Evolutionary conservation across 2,329 filamentous ascomycete genomes (phyloP).

Genomic region (Tolypocladium sp.): DNA sequence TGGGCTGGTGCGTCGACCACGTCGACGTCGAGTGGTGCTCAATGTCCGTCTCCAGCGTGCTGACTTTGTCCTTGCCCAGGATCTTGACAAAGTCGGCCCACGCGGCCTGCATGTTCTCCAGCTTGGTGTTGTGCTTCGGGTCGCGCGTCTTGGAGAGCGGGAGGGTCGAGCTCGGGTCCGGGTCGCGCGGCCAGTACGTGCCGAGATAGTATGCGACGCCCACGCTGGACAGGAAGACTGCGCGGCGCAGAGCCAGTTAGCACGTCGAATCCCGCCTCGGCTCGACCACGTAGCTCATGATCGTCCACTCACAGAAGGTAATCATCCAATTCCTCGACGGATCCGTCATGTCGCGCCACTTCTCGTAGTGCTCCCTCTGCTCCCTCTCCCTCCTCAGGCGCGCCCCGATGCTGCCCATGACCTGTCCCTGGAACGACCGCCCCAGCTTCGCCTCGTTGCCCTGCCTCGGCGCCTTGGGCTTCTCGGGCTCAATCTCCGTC

Average conservation of each 20-base stretch:
- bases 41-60: slow-evolving; percentile 47
- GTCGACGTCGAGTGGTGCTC: slow-evolving; percentile 48
- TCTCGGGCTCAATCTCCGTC: slow-evolving; percentile 26
- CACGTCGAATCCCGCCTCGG: not conserved
- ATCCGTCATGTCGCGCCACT: slow-evolving; percentile 29
- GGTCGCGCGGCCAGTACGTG: slow-evolving; percentile 40
- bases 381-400: slow-evolving; percentile 45
- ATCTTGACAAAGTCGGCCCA: slow-evolving; percentile 61
- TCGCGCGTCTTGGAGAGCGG: slow-evolving; percentile 41
- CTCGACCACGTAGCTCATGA: not conserved
- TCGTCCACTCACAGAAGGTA: slow-evolving; percentile 40
- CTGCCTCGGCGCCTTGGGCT: slow-evolving; percentile 18
- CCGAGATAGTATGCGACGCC: slow-evolving; percentile 50
- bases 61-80: slow-evolving; percentile 56
- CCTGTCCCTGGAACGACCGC: slow-evolving; percentile 46
- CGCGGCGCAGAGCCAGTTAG: slow-evolving; percentile 1
- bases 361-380: slow-evolving; percentile 41
- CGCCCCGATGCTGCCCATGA: slow-evolving; percentile 48
- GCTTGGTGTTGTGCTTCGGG: slow-evolving; percentile 48
- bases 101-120: slow-evolving; percentile 57
- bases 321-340: slow-evolving; percentile 38
- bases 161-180: slow-evolving; percentile 47
- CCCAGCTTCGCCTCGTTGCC: slow-evolving; percentile 28
- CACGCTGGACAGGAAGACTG: slow-evolving; percentile 44
- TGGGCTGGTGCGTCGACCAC: slow-evolving; percentile 51